Base-by-base conservation (phyloP, 495 filamentous ascomycete species). In the Xylaria sp. region DNA sequence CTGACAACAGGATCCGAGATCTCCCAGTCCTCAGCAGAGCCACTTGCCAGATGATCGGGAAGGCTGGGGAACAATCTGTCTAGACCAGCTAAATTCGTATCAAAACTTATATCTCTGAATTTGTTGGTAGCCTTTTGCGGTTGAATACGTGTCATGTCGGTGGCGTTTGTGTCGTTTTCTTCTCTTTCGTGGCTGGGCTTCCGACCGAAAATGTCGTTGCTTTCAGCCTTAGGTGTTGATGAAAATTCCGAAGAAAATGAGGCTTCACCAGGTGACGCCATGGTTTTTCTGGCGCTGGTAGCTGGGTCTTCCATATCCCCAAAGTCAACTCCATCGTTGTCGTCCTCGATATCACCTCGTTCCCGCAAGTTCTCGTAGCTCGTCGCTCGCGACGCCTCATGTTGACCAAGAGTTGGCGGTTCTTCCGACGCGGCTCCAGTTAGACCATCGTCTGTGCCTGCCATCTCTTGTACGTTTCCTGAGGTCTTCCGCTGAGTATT, bases 241-340 rank as follows among this genome's bases (percentile, higher is more conserved):
- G 57, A 57, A 11, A 53, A 61, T 37, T 29, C 62, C 29, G 72
- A 70, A 41, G 53, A 37, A 59, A 59, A 55, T 1, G 59, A 53
- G 8, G 59, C 24, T 24, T 29, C 19, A 1, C 50, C 26, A 37
- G 50, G 52, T 15, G 61, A 64, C 6, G 1, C 19, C 3, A 29
- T 21, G 15, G 8, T 21, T 29, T 15, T 29, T 1, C 12, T 29
- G 21, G 24, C 50, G 14, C 40, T 24, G 12, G 61, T n/a, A 17
- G 15, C 19, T 26, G 76, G 79, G 71, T 88, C 86, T 55, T 85
- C 85, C 72, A 89, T 88, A 59, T 89, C 84, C 6, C 83, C 85
- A 72, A 86, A 86, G 35, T 85, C 84, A n/a, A 73, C 81, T 41
- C 77, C 80, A 1, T 82, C 79, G 12, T 61, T 71, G 57, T 59